phyloP scores from a whole-genome alignment of 164 flowering plant genomes.

The Buxus sempervirens region DNA sequence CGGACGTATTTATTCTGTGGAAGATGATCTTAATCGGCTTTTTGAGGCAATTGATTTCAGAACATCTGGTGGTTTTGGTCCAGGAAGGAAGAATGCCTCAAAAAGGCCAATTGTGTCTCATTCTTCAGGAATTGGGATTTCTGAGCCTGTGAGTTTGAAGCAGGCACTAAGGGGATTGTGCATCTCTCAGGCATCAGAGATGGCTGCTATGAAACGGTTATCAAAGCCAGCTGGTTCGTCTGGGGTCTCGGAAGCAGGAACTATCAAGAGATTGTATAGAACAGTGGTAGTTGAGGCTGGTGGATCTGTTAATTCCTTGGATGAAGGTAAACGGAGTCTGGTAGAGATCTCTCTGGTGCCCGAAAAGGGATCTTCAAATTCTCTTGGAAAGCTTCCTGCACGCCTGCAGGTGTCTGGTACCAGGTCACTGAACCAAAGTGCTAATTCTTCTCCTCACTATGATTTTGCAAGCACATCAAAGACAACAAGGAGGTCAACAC shows the following conservation, averaged over 20 bases:
- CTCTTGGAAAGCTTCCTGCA: conserved; percentile 26
- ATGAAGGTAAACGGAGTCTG: conserved; percentile 43
- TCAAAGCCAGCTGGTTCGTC: conserved; percentile 47
- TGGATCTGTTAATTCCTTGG: conserved; percentile 35
- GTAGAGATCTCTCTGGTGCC: conserved; percentile 68
- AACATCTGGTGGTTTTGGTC: conserved; percentile 23
- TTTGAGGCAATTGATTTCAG: conserved; percentile 52
- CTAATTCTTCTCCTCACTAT: conserved; percentile 17
- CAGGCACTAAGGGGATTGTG: conserved; percentile 87
- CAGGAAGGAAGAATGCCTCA: conserved; percentile 40
- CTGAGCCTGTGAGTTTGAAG: conserved; percentile 70
- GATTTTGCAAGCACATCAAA: conserved; percentile 15
- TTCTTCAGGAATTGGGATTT: conserved; percentile 62
- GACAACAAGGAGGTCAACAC: conserved; percentile 14
- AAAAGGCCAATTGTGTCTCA: conserved; percentile 66
- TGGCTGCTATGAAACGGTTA: conserved; percentile 79
- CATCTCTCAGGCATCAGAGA: conserved; percentile 90
- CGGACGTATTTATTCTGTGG: conserved; percentile 40
- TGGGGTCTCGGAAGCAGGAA: conserved; percentile 52
- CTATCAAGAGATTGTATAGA: conserved; percentile 51
- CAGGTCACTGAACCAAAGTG: conserved; percentile 19
- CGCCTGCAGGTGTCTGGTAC: conserved; percentile 15
- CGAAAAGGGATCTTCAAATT: conserved; percentile 24
- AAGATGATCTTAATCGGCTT: conserved; percentile 61
- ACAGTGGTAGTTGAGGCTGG: conserved; percentile 51